Base-by-base conservation (phyloP, 2,329 filamentous ascomycete genomes). In the Chalara sp. region DNA sequence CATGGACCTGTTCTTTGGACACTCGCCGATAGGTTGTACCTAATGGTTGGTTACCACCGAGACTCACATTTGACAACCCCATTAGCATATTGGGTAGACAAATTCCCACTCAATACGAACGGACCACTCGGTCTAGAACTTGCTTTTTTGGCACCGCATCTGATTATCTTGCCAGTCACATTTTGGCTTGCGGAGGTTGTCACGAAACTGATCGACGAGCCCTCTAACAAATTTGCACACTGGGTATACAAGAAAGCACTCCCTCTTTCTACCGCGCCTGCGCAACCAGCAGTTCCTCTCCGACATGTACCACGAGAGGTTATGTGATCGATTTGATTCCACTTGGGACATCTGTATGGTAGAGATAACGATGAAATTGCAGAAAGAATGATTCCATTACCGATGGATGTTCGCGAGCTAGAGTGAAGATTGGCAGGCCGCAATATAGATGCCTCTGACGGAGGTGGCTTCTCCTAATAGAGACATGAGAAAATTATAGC, bases 11-110 rank as follows among this genome's bases (percentile, higher is more conserved):
- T 86, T 1, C 67, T 86, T 1, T 77, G 72, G 71, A 72, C 72
- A 0, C 48, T 85, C 2, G 82, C 80, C 3, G 80, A 87, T 61
- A 70, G 83, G 39, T 31, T 87, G 1, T 86, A 86, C 64, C 72
- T 76, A 5, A 78, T 79, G 8, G 72, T 74, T 0, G 83, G 83
- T 6, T 81, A 76, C 69, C 59, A 66, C 5, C 72, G 74, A 43
- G 67, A 72, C 1, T 66, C 70, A 10, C 74, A 82, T 55, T 21
- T 21, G 21, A 62, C 70, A 29, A 61, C 74, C 21, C 67, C 73
- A 39, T 72, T 84, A 32, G 72, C 76, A 0, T 64, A 70, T 4
- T 85, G 82, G 79, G 70, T 76, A 30, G 71, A 83, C 61, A 69
- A 68, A 35, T 69, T 84, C 33, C 73, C 75, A 4, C 56, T 84